phyloP scores from a whole-genome alignment of 2,329 filamentous ascomycete species.

The Fusarium staphyleae region DNA sequence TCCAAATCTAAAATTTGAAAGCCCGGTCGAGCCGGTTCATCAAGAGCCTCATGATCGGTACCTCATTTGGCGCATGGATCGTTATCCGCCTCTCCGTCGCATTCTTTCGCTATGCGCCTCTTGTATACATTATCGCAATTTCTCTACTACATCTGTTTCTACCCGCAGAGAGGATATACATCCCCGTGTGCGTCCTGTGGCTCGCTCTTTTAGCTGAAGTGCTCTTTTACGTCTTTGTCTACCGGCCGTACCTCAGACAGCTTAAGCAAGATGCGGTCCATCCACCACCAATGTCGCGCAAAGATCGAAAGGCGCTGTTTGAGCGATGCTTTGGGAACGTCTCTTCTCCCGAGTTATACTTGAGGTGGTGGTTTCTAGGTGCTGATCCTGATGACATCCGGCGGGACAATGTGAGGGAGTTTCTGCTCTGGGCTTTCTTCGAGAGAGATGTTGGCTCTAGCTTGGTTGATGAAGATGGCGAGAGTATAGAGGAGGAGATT shows the following conservation, averaged over 20 bases:
- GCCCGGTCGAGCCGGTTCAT: conserved; percentile 5
- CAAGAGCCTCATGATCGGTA: conserved; percentile 46
- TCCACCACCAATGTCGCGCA: conserved; percentile 51
- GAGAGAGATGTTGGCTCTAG: conserved; percentile 50
- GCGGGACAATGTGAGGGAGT: conserved; percentile 72
- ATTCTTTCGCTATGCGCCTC: conserved; percentile 53
- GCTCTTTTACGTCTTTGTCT: conserved; percentile 53
- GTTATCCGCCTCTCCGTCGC: conserved; percentile 56
- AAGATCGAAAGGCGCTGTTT: conserved; percentile 63
- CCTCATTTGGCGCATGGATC: conserved; percentile 49
- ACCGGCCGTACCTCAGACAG: conserved; percentile 51
- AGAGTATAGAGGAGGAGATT: conserved; percentile 51
- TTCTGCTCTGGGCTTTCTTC: conserved; percentile 73
- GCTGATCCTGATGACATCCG: conserved; percentile 63
- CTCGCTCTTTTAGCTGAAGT: conserved; percentile 50
- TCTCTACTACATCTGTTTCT: conserved; percentile 33
- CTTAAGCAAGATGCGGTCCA: conserved; percentile 51
- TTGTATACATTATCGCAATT: conserved; percentile 48
- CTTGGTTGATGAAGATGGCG: conserved; percentile 26
- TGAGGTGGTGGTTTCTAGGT: conserved; percentile 72
- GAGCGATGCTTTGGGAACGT: conserved; percentile 62
- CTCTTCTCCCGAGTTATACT: conserved; percentile 61
- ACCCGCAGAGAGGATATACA: conserved; percentile 20
- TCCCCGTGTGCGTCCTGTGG: conserved; percentile 31
- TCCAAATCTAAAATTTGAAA: not conserved